A percentile compares a stretch with the other conserved stretches of the same genome.
Conservation (phyloP, 2,329 filamentous ascomycete species). For the Tolypocladium inflatum region DNA sequence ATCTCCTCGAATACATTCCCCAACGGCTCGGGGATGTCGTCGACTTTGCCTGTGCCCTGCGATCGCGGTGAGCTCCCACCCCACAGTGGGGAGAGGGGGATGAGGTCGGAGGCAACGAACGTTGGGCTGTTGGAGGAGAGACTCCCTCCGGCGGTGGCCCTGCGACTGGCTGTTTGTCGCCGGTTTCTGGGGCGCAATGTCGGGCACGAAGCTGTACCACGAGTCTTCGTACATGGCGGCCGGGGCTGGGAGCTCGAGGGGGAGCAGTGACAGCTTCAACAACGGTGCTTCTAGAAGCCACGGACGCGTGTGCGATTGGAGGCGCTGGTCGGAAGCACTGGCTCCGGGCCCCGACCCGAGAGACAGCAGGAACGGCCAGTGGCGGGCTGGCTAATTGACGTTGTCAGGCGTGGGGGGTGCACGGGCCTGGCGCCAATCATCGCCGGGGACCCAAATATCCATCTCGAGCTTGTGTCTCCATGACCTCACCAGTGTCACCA, state of each 20-base stretch:
- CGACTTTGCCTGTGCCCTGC: slow-evolving; percentile 43
- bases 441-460: neutral
- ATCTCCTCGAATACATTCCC: slow-evolving; percentile 48
- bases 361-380: neutral
- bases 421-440: neutral
- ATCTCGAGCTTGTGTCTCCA: neutral
- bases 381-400: neutral
- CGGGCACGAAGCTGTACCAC: slow-evolving; percentile 71
- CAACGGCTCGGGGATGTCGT: slow-evolving; percentile 45
- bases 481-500: slow-evolving; percentile 1
- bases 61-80: slow-evolving; percentile 14
- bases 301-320: slow-evolving; percentile 16
- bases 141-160: slow-evolving; percentile 57
- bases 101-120: slow-evolving; percentile 28
- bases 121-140: slow-evolving; percentile 58
- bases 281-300: slow-evolving; percentile 15
- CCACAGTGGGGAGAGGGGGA: slow-evolving; percentile 5
- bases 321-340: slow-evolving; percentile 15
- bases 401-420: neutral
- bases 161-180: slow-evolving; percentile 30
- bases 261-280: slow-evolving; percentile 1
- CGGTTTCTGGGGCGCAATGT: slow-evolving; percentile 43
- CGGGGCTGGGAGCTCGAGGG: neutral
- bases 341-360: slow-evolving; percentile 17
- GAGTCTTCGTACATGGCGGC: slow-evolving; percentile 68